phyloP scores from a whole-genome alignment of 352 stramenopile genomes.

The Pythium apleroticum region DNA sequence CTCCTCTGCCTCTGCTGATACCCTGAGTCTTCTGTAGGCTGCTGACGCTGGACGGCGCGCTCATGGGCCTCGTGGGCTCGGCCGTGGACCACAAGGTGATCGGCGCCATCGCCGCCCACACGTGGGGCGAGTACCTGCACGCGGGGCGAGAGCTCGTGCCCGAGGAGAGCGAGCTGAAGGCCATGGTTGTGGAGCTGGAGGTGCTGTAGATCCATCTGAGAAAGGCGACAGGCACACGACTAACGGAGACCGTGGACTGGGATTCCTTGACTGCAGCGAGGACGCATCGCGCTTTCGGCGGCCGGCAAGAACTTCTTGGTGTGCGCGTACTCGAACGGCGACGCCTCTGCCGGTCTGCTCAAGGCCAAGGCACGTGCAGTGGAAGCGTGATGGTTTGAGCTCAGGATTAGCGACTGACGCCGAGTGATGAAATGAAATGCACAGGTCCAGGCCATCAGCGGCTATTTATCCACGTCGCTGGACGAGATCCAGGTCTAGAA shows the following conservation, averaged over 20 bases:
- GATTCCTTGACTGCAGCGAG: slow-evolving; percentile 33
- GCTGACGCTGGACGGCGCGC: slow-evolving; percentile 81
- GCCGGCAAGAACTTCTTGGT: slow-evolving; percentile 74
- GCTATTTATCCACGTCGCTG: slow-evolving; percentile 62
- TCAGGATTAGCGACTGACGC: neutral
- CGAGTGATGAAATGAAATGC: neutral
- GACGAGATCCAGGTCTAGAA: slow-evolving; percentile 71
- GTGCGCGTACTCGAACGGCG: slow-evolving; percentile 66
- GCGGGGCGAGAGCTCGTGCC: slow-evolving; percentile 68
- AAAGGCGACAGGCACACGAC: neutral
- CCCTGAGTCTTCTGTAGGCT: slow-evolving; percentile 42
- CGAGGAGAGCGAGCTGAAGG: slow-evolving; percentile 45
- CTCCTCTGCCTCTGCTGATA: neutral
- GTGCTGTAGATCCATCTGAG: slow-evolving; percentile 22
- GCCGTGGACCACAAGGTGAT: slow-evolving; percentile 84
- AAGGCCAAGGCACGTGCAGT: slow-evolving; percentile 63
- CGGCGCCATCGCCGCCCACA: slow-evolving; percentile 81
- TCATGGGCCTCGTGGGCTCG: slow-evolving; percentile 73
- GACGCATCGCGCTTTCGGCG: slow-evolving; percentile 59
- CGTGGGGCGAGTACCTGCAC: slow-evolving; percentile 81
- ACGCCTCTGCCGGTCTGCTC: slow-evolving; percentile 57
- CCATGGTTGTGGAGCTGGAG: slow-evolving; percentile 77
- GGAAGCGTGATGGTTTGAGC: neutral
- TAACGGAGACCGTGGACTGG: neutral
- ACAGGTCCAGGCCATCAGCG: slow-evolving; percentile 60